Percentiles rank a stretch among this genome's conserved stretches.
phyloP scores from a whole-genome alignment of 352 stramenopile genomes.

The Phytopythium boreale region DNA sequence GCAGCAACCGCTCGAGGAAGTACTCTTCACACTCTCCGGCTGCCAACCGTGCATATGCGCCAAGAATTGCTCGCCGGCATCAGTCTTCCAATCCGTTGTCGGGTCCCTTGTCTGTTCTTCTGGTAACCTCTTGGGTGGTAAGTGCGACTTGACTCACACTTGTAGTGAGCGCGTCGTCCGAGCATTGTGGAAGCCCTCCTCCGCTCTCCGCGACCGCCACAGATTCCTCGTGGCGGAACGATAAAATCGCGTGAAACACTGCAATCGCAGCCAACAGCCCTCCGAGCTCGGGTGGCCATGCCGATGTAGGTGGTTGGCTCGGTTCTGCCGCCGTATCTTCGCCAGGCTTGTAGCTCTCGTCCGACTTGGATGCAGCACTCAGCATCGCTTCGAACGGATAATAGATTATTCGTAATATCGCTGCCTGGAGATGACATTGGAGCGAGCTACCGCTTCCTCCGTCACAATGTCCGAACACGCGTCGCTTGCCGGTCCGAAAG shows the following conservation, averaged over 20 bases:
- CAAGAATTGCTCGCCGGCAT: neutral
- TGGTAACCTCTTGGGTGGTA: neutral
- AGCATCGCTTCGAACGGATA: neutral
- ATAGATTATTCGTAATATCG: neutral
- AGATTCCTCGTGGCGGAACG: slow-evolving; percentile 4
- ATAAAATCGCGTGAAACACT: neutral
- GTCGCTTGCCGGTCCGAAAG: slow-evolving; percentile 1
- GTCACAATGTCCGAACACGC: neutral
- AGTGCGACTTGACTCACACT: neutral
- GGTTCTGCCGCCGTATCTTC: neutral
- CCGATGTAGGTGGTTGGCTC: neutral
- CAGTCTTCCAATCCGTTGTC: neutral
- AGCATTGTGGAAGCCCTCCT: neutral
- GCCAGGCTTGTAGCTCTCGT: neutral
- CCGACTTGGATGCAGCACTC: neutral
- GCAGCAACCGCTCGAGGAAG: neutral
- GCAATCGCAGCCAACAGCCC: neutral
- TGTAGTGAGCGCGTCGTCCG: neutral
- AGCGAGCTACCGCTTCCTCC: neutral
- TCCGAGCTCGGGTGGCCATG: neutral
- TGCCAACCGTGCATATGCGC: neutral
- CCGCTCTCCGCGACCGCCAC: neutral
- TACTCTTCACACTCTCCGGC: neutral
- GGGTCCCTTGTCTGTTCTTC: neutral
- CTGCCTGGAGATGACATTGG: neutral